Conservation (phyloP, 805 yeast species). For the Kodamaea lidongshanica region DNA sequence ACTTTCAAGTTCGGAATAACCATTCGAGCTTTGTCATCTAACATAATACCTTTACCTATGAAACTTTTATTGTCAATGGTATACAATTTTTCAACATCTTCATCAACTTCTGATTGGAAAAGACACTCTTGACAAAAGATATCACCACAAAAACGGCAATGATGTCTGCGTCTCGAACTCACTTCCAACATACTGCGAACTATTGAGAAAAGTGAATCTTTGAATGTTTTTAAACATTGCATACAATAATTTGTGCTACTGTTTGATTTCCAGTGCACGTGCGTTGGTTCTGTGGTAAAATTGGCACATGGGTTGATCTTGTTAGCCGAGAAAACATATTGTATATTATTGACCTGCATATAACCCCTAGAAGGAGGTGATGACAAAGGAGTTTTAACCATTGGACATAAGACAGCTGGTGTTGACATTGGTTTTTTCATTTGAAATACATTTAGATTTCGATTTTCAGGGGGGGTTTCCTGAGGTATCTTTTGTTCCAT, state of each 20-base stretch:
- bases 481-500: constrained; percentile 11
- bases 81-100: constrained; percentile 7
- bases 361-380: no score
- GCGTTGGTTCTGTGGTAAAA: constrained; percentile 39
- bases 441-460: no score
- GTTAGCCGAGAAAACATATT: no score
- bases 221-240: constrained; percentile 33
- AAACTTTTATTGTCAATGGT: constrained; percentile 7
- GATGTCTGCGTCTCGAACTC: constrained; percentile 34
- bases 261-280: constrained; percentile 49
- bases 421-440: constrained; percentile 42
- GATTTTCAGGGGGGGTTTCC: no score
- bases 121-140: constrained; percentile 32
- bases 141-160: constrained; percentile 48
- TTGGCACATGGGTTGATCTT: neutral
- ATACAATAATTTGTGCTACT: constrained; percentile 34
- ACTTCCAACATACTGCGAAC: constrained; percentile 8
- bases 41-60: constrained; percentile 13
- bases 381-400: no score
- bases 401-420: constrained; percentile 50
- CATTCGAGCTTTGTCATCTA: constrained; percentile 25
- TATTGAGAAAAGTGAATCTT: constrained; percentile 14
- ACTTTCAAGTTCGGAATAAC: constrained; percentile 26
- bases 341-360: no score
- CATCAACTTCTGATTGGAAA: constrained; percentile 11